A percentile compares a stretch with the other conserved stretches of the same genome.
These are phyloP conservation scores for Cladobotryum protrusum DNA, from an alignment of 2,329 filamentous ascomycete genomes.

Conservation along the genomic window DNA sequence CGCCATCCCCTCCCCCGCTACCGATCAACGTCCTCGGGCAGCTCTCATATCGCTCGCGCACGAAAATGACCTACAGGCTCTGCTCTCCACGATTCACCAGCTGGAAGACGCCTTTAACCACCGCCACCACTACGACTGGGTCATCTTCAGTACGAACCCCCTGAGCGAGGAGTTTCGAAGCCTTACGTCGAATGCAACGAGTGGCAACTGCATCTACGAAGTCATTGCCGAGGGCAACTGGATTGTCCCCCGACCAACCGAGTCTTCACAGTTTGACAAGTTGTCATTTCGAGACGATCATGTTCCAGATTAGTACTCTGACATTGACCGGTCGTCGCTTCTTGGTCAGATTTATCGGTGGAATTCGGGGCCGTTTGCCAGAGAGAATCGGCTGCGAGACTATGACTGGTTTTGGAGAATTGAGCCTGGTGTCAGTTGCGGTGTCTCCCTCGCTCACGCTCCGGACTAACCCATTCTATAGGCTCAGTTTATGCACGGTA, in stretches of 20 bases:
- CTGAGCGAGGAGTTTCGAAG: slow-evolving; percentile 74
- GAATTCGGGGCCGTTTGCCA: slow-evolving; percentile 79
- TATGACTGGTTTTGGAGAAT: slow-evolving; percentile 58
- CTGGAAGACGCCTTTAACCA: slow-evolving; percentile 57
- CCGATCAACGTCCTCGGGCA: slow-evolving; percentile 23
- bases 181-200: slow-evolving; percentile 60
- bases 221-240: slow-evolving; percentile 70
- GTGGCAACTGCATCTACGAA: slow-evolving; percentile 66
- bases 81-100: slow-evolving; percentile 49
- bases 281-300: too few species aligned
- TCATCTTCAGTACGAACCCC: slow-evolving; percentile 77
- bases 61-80: slow-evolving; percentile 24
- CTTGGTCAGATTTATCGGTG: slow-evolving; percentile 72
- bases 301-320: slow-evolving; percentile 38
- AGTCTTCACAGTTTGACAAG: not conserved
- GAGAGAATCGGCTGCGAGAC: slow-evolving; percentile 61
- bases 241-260: slow-evolving; percentile 57
- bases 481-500: slow-evolving; percentile 50
- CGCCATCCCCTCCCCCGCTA: slow-evolving; percentile 10
- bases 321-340: slow-evolving; percentile 47
- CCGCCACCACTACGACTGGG: slow-evolving; percentile 82
- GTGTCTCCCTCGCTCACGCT: not conserved
- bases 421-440: slow-evolving; percentile 51
- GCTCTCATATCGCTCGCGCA: slow-evolving; percentile 27
- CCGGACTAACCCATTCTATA: slow-evolving; percentile 18